These are phyloP conservation scores for Penicillium atrosanguineum DNA, from an alignment of 495 filamentous ascomycete species.

Conservation along the genomic window DNA sequence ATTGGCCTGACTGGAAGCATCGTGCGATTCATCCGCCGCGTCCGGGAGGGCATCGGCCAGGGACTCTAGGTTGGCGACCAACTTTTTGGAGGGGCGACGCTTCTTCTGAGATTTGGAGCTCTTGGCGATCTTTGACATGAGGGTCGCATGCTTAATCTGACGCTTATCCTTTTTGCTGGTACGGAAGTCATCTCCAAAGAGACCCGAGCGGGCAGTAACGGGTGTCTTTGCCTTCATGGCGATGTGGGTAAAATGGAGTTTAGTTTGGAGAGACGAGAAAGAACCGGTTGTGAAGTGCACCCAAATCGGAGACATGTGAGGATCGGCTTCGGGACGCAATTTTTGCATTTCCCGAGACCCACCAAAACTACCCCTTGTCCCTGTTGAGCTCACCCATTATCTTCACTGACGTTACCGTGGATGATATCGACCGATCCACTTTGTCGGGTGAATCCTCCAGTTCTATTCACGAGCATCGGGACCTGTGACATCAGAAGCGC, in stretches of 20 bases:
- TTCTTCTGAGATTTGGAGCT: slow-evolving; percentile 52
- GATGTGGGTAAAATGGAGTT: slow-evolving; percentile 2
- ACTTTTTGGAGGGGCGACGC: slow-evolving; percentile 70
- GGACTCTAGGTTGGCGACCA: slow-evolving; percentile 71
- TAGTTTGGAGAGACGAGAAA: slow-evolving; percentile 9
- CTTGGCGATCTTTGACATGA: slow-evolving; percentile 74
- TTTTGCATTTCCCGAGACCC: slow-evolving; percentile 3
- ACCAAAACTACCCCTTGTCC: slow-evolving; percentile 10
- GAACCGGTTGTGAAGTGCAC: slow-evolving; percentile 4
- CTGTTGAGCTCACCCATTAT: slow-evolving; percentile 10
- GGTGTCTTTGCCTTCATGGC: slow-evolving; percentile 21
- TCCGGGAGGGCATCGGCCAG: slow-evolving; percentile 77
- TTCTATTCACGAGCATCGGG: background rate
- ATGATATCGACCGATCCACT: slow-evolving; percentile 7
- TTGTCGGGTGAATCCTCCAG: background rate
- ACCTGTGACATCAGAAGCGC: slow-evolving; percentile 14
- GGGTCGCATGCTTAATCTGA: slow-evolving; percentile 68
- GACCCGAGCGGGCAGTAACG: slow-evolving; percentile 23
- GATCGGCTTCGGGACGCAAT: slow-evolving; percentile 1
- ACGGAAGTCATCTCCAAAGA: slow-evolving; percentile 50
- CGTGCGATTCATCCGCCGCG: slow-evolving; percentile 31
- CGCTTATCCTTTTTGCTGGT: slow-evolving; percentile 76
- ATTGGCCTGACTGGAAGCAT: slow-evolving; percentile 37
- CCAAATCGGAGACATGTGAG: slow-evolving; percentile 9
- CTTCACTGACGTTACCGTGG: slow-evolving; percentile 10